Conservation (phyloP, 305 asterid genomes). For the Nicotiana rustica region DNA sequence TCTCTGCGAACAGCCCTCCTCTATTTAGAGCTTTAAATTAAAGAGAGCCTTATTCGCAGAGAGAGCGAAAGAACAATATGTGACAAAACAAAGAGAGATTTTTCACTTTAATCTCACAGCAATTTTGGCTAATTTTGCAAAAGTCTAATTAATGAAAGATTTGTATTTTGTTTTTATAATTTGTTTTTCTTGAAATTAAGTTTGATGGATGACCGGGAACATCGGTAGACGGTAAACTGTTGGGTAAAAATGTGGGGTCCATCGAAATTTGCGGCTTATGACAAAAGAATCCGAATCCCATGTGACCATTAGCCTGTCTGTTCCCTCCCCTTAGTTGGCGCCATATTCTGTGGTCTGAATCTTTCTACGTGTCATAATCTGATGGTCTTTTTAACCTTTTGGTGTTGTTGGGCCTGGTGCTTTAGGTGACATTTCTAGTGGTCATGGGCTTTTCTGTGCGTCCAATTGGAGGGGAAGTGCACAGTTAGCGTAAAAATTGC, state of each 20-base stretch:
- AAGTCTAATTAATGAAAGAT: conserved; percentile 9
- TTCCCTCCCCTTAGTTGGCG: conserved; percentile 38
- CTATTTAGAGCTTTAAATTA: neutral
- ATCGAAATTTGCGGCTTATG: neutral
- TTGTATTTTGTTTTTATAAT: conserved; percentile 41
- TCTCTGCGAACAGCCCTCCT: conserved; percentile 41
- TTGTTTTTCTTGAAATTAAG: neutral
- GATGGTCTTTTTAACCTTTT: neutral
- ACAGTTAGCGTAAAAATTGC: too few species aligned
- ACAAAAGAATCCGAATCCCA: conserved; percentile 26
- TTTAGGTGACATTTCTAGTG: neutral
- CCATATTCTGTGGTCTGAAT: conserved; percentile 43
- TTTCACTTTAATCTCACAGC: conserved; percentile 6
- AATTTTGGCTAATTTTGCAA: neutral
- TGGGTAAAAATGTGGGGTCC: conserved; percentile 22
- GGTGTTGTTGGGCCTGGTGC: neutral
- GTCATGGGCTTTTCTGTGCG: neutral
- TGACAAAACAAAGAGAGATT: neutral
- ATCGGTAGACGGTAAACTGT: conserved; percentile 30
- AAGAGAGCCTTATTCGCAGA: conserved; percentile 33
- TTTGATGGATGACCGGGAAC: conserved; percentile 32
- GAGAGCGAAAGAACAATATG: conserved; percentile 40
- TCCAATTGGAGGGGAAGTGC: neutral
- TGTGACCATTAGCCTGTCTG: conserved; percentile 32
- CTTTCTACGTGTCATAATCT: conserved; percentile 35